These are phyloP conservation scores for Petunia axillaris DNA, from an alignment of 257 asterid species.

Conservation along the genomic window DNA sequence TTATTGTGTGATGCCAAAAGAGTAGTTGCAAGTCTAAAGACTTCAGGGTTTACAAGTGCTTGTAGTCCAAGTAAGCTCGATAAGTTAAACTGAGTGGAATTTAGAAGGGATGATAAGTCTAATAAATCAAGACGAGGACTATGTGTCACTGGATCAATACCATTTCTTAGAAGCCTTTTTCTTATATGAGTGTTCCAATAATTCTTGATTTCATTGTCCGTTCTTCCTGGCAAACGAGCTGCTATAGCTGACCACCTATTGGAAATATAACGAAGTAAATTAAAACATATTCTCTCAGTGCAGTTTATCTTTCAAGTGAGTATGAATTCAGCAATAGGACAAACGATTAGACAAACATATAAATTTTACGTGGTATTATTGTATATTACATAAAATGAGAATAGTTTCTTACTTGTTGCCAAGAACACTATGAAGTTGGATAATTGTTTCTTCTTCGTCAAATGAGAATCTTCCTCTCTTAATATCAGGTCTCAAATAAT, in stretches of 20 bases:
- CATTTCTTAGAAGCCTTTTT: conserved; percentile 69
- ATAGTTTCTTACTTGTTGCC: conserved; percentile 72
- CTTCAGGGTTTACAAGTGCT: conserved; percentile 70
- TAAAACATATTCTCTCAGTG: too few species aligned
- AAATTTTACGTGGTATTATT: too few species aligned
- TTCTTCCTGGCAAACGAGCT: conserved; percentile 77
- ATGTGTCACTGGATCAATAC: conserved; percentile 89
- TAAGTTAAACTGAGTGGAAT: conserved; percentile 57
- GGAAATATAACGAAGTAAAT: too few species aligned
- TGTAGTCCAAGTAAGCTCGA: conserved; percentile 66
- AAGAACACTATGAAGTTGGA: conserved; percentile 79
- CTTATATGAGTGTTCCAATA: conserved; percentile 85
- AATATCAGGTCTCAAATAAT: conserved; percentile 82
- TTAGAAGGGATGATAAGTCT: conserved; percentile 63
- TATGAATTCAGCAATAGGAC: not conserved
- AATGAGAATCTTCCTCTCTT: conserved; percentile 84
- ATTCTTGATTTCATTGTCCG: conserved; percentile 88
- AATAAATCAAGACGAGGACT: conserved; percentile 71
- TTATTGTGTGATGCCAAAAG: conserved; percentile 44
- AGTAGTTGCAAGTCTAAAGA: conserved; percentile 49
- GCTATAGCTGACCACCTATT: conserved; percentile 90
- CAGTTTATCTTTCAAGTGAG: too few species aligned
- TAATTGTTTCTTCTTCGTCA: conserved; percentile 82
- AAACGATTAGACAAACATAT: not conserved
- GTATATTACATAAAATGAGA: too few species aligned